Evolutionary conservation across 257 asterid species (phyloP), one percentile per base, ranked within the genome.

Genomic region (Striga asiatica): DNA sequence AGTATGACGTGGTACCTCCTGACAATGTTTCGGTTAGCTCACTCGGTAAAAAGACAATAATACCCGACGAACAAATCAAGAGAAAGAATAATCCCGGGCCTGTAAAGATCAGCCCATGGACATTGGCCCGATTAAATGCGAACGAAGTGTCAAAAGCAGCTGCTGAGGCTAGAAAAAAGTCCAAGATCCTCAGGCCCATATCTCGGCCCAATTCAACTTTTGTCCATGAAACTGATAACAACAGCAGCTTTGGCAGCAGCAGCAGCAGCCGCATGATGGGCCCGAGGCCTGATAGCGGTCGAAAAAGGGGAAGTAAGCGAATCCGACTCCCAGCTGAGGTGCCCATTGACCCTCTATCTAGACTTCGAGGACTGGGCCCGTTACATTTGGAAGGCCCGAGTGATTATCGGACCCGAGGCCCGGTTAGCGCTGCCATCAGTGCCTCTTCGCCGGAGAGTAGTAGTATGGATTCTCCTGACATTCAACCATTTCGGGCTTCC

Each of bases 61-160:
- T n/a, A n/a, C 16, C 45, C 23, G 96, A 87, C 43, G 98, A 84
- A 58, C 83, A 81, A 28, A 32, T 52, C 2, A 84, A 84, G 86
- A 87, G 82, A 66, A 91, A 76, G 78, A 76, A 76, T 64, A n/a
- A n/a, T n/a, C 85, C 83, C 0, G 75, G 77, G 5, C 76, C 96
- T 3, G 96, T 87, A 13, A 91, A 87, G 79, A 91, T 91, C 68
- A 91, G 96, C 50, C 95, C 98, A 2, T 91, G 98, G 98, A 69
- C 95, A 1, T 58, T 92, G 59, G 95, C 99, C 8, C 81, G 97
- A 6, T 58, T 92, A 61, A 88, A 92, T 16, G 83, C 97, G 0
- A 94, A 92, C 18, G 95, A 88, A 18, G 95, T 88, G 10, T 65
- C 99, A 1, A 88, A 85, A 65, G 95, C 93, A 20, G 99, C 97